Evolutionary conservation across 345 rosid genomes (phyloP), one percentile per base, ranked within the genome.

Genomic region (Barbarea vulgaris): DNA sequence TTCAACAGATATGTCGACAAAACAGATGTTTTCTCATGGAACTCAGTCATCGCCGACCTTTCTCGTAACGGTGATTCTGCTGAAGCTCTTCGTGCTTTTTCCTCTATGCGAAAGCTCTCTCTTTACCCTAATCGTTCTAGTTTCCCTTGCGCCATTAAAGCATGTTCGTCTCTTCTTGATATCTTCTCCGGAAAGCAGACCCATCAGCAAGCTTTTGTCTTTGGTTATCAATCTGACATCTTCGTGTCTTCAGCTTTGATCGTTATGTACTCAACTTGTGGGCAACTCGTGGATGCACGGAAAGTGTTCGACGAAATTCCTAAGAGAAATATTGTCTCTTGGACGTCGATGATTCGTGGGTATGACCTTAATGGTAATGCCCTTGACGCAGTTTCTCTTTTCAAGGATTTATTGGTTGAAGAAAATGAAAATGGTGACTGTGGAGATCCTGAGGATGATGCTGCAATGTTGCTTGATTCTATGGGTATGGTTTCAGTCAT

Each of bases 331-430:
- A 77, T 88, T 15, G 96, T 93, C 8, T 85, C 86, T 9, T 93
- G 98, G 97, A 91, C 98, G 5, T 87, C 97, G 21, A 86, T 93
- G 87, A 88, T 93, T 3, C 58, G 87, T 7, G 93, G 98, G 37
- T 93, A 87, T 77, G 84, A 86, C 56, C 91, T 85, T 62, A 89
- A 89, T 14, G 83, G 84, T 39, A 33, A 81, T 75, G 80, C 87
- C 72, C 30, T 42, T 13, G 83, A 85, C 54, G 97, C 91, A 1
- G 60, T 93, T 15, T 80, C 79, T 58, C 85, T 91, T 44, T 91
- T 93, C 56, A 93, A 89, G 79, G 83, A 88, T 73, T 75, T 93
- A 37, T 69, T 91, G 74, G 22, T 74, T 18, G 86, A 83, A 64
- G 90, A 86, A 79, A 80, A 83, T 17, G 84, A 79, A 34, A 18